phyloP scores from a whole-genome alignment of 2,329 filamentous ascomycete species.

The Trichoderma gracile region DNA sequence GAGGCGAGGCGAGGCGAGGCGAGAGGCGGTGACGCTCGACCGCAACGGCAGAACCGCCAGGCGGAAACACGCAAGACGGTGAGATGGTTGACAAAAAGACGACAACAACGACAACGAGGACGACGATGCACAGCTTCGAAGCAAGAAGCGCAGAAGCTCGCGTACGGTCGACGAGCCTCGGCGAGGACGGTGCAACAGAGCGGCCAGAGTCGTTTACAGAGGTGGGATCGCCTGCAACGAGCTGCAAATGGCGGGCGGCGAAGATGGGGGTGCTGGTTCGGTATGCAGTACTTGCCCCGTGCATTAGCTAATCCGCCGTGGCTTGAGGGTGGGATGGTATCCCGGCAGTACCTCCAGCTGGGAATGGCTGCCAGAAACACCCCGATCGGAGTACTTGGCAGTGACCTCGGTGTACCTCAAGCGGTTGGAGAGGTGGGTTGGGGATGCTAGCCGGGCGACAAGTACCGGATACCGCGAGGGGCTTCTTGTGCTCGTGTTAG shows the following conservation, averaged over 20 bases:
- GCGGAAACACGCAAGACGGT: neutral
- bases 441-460: neutral
- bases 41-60: neutral
- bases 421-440: neutral
- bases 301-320: neutral
- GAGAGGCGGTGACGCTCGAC: neutral
- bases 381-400: neutral
- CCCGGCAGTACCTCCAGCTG: no score
- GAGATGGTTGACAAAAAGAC: no score
- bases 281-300: constrained; percentile 4
- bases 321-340: neutral
- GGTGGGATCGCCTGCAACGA: constrained; percentile 13
- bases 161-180: constrained; percentile 12
- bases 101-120: neutral
- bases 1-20: neutral
- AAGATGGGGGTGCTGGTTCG: constrained; percentile 19
- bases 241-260: constrained; percentile 4
- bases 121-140: constrained; percentile 16
- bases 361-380: neutral
- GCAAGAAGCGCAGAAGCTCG: neutral
- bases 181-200: constrained; percentile 12
- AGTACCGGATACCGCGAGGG: neutral
- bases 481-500: neutral
- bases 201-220: constrained; percentile 21
- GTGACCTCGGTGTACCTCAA: neutral